These are phyloP conservation scores for Talaromyces sp. DNA, from an alignment of 2,329 filamentous ascomycete species.

Conservation along the genomic window DNA sequence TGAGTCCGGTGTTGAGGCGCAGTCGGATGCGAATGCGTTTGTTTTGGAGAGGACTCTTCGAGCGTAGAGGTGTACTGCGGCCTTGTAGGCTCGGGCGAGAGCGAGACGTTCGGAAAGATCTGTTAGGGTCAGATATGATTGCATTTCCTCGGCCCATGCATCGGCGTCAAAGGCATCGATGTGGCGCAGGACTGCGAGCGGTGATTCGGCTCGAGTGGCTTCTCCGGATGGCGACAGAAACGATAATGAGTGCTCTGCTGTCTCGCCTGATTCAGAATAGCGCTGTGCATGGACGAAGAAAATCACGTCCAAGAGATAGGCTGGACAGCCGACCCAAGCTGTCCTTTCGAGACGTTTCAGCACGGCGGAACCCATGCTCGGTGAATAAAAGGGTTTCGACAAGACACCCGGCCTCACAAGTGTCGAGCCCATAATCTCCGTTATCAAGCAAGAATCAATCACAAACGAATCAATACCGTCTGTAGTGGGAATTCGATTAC, in stretches of 20 bases:
- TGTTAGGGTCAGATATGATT: slow-evolving; percentile 41
- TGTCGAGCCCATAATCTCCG: slow-evolving; percentile 41
- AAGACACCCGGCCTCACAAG: slow-evolving; percentile 36
- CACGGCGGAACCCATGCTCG: slow-evolving; percentile 31
- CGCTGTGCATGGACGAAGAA: slow-evolving; percentile 38
- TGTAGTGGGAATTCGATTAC: slow-evolving; percentile 12
- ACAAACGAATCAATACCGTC: slow-evolving; percentile 34
- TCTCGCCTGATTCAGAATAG: slow-evolving; percentile 26
- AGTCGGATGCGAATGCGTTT: neutral
- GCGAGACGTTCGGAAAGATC: slow-evolving; percentile 45
- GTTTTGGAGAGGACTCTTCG: slow-evolving; percentile 32
- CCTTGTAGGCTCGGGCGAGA: slow-evolving; percentile 40
- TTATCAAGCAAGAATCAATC: slow-evolving; percentile 35
- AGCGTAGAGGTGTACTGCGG: slow-evolving; percentile 38
- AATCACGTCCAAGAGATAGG: slow-evolving; percentile 37
- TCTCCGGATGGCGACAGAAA: slow-evolving; percentile 24
- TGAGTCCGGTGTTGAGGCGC: neutral
- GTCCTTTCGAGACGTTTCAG: slow-evolving; percentile 38
- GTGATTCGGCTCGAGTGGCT: slow-evolving; percentile 28
- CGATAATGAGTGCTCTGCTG: slow-evolving; percentile 23
- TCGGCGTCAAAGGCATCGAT: slow-evolving; percentile 37
- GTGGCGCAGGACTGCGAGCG: slow-evolving; percentile 30
- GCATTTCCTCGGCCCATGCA: slow-evolving; percentile 35
- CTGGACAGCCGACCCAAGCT: slow-evolving; percentile 38
- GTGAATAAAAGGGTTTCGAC: slow-evolving; percentile 36